These are phyloP conservation scores for Neonectria punicea DNA, from an alignment of 2,329 filamentous ascomycete species.

Conservation along the genomic window DNA sequence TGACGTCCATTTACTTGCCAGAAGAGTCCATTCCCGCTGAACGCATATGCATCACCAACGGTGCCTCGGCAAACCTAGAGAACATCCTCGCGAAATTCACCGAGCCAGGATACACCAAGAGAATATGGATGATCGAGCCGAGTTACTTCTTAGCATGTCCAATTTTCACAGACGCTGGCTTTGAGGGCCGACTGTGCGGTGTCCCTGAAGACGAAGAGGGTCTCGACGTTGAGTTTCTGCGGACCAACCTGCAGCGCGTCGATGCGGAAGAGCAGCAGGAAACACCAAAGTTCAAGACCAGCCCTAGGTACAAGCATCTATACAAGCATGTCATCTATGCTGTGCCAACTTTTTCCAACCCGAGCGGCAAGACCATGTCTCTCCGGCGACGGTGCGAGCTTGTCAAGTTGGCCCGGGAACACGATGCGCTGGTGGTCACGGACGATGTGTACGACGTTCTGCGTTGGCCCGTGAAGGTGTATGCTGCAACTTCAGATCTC, in stretches of 20 bases:
- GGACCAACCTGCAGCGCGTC: background rate
- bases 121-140: constrained; percentile 71
- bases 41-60: constrained; percentile 28
- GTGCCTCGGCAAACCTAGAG: constrained; percentile 23
- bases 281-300: constrained; percentile 4
- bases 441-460: constrained; percentile 81
- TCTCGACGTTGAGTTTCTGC: constrained; percentile 32
- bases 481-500: constrained; percentile 60
- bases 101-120: constrained; percentile 68
- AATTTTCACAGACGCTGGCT: constrained; percentile 71
- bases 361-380: constrained; percentile 73
- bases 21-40: background rate
- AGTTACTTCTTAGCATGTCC: constrained; percentile 71
- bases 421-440: constrained; percentile 71
- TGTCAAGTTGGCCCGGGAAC: constrained; percentile 69
- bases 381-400: constrained; percentile 65
- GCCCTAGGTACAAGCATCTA: constrained; percentile 54
- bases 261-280: background rate
- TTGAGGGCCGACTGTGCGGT: constrained; percentile 62
- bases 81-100: constrained; percentile 56
- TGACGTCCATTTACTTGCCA: constrained; percentile 14
- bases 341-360: constrained; percentile 77
- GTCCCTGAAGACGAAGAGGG: constrained; percentile 66
- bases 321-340: constrained; percentile 76
- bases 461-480: constrained; percentile 60